Evolutionary conservation across 257 asterid species (phyloP), one percentile per base, ranked within the genome.

Genomic region (Nemophila menziesii): DNA sequence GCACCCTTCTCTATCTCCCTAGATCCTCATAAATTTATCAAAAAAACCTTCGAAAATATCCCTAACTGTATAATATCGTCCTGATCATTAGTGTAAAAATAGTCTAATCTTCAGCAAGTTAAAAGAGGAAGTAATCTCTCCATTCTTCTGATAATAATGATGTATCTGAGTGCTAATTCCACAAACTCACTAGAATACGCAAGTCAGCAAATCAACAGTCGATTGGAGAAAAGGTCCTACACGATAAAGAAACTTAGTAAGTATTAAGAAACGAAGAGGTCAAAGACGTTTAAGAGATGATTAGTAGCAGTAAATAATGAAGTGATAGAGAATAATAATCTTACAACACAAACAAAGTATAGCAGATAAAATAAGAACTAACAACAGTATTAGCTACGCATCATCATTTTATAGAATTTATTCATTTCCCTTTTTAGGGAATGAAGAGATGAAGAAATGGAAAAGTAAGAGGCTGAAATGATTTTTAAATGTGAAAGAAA

Each of bases 1-100:
- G 54, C 36, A 29, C 52, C 44, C 45, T 39, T 33, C 45, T 38
- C 22, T 17, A 55, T 11, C 21, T 36, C 41, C 15, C 12, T 23
- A 36, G 19, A 38, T 48, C 33, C 2, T 29, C 36, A 29, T 7
- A 10, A 29, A n/a, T n/a, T 29, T 29, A 29, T 29, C 36, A 29
- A 13, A 29, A 26, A 29, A 29, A 10, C 36, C 36, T 7, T 29
- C 8, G 12, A 29, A 2, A 24, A 24, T 9, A 24, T 1, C 12
- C 12, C 36, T 7, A 29, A 29, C 12, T 13, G 8, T 29, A 29
- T 7, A 29, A 7, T 13, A 29, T 7, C 12, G 8, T 29, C 7
- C 9, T 2, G 12, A 7, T 29, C 36, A 3, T 7, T 29, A 29
- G 12, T 2, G 2, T 2, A 29, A n/a, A n/a, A 29, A 13, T 29